Percentiles rank a stretch among this genome's conserved stretches.
Conservation (phyloP, 192 early-diverging fungal species). For the Mortierella antarctica region DNA sequence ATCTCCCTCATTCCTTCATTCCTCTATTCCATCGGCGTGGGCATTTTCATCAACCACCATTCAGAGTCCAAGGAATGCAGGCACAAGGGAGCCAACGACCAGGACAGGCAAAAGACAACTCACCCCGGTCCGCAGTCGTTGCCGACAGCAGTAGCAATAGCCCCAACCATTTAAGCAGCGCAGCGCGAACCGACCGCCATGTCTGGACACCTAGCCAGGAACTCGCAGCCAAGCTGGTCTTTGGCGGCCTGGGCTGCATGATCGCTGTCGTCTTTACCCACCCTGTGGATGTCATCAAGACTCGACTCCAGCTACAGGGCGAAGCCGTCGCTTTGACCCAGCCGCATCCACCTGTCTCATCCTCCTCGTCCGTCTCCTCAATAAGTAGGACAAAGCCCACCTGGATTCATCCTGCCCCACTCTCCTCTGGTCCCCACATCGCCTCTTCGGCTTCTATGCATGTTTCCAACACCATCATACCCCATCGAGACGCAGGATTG, state of each 20-base stretch:
- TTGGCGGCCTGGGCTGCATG: conserved; percentile 48
- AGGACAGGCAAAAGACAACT: no score
- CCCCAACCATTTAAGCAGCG: no score
- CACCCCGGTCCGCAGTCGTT: no score
- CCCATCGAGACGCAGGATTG: conserved; percentile 20
- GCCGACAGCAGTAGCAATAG: no score
- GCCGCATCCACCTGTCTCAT: neutral
- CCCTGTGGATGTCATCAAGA: conserved; percentile 55
- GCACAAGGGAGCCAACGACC: no score
- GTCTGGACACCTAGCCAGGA: conserved; percentile 39
- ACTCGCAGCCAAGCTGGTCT: conserved; percentile 39
- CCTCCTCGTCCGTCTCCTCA: neutral
- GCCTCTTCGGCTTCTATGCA: neutral
- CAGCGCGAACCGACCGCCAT: neutral
- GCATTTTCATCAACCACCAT: no score
- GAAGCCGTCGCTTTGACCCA: conserved; percentile 15
- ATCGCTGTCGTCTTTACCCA: conserved; percentile 49
- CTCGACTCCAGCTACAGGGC: conserved; percentile 53
- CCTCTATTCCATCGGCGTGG: no score
- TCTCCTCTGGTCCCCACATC: conserved; percentile 4
- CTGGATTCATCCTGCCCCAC: neutral
- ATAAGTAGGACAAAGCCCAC: neutral
- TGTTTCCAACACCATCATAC: conserved; percentile 7
- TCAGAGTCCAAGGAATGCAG: no score
- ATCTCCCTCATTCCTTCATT: no score